Evolutionary conservation across 2,329 filamentous ascomycete genomes (phyloP).

Genomic region (Fusarium praegraminearum): DNA sequence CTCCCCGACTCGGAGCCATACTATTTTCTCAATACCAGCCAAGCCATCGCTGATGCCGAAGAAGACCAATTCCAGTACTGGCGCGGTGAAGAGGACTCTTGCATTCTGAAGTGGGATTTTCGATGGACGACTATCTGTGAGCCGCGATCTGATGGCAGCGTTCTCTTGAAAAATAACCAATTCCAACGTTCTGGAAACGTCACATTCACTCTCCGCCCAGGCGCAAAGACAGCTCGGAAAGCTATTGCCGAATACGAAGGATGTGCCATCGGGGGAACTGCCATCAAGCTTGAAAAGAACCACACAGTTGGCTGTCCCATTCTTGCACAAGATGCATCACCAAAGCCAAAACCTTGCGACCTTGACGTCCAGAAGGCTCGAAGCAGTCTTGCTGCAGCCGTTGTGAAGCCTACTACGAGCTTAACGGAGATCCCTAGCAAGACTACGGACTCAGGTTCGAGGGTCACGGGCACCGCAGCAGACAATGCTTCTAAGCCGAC

Average conservation of each 20-base stretch:
- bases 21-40: slow-evolving; percentile 31
- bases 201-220: slow-evolving; percentile 18
- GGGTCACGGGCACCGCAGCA: slow-evolving; percentile 48
- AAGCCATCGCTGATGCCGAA: slow-evolving; percentile 15
- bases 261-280: slow-evolving; percentile 21
- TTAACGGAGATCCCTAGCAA: slow-evolving; percentile 13
- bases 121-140: slow-evolving; percentile 25
- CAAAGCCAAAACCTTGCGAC: slow-evolving; percentile 25
- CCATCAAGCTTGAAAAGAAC: slow-evolving; percentile 19
- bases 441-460: not conserved
- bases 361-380: slow-evolving; percentile 20
- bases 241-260: slow-evolving; percentile 21
- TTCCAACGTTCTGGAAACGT: slow-evolving; percentile 17
- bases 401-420: slow-evolving; percentile 32
- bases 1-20: slow-evolving; percentile 13
- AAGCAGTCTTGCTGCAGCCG: slow-evolving; percentile 24
- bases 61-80: slow-evolving; percentile 31
- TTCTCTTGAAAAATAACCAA: slow-evolving; percentile 26
- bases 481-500: not conserved
- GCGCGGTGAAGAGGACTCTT: slow-evolving; percentile 21
- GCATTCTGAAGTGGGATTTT: slow-evolving; percentile 24
- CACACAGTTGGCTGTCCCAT: slow-evolving; percentile 27
- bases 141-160: slow-evolving; percentile 9
- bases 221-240: slow-evolving; percentile 8
- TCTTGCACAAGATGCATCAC: slow-evolving; percentile 12